Base-by-base conservation (phyloP, 306 rosid species). In the Sicyos edulis region DNA sequence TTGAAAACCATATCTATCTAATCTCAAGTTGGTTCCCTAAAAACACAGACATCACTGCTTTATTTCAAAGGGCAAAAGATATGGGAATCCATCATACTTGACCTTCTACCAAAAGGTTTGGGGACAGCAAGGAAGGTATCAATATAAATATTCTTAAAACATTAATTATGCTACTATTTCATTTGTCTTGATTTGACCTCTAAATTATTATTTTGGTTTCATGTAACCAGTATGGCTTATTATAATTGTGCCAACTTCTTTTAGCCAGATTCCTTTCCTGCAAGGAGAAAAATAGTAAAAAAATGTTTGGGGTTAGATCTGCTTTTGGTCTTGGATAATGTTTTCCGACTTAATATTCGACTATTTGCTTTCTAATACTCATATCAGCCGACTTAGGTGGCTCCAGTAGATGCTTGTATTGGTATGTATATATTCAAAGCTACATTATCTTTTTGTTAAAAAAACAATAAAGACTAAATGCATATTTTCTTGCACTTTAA, bases 51-150 rank as follows among this genome's bases (percentile, higher is more conserved):
- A 67, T 78, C 92, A 7, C 67, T 73, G 82, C 92, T 93, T 80
- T 82, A 93, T 85, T 93, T 93, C 85, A 93, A 86, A 83, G 99
- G 99, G 59, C 95, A 87, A 76, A 88, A 85, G 79, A 93, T 93
- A 74, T 93, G 97, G 97, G 88, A 91, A 81, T 96, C 99, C 76
- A 89, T 93, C 74, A 77, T 93, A 76, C 83, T n/a, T 4, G 96
- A 93, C 76, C 99, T 93, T 65, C 82, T 91, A 37, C 95, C 97
- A 34, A 86, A 85, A 80, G 99, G 99, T 57, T 72, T 91, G 80
- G 89, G 87, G 60, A 71, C 61, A 13, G 99, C 96, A 16, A 82
- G 58, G 4, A 89, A 90, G 96, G 97, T 92, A 85, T 29, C 8
- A 17, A 57, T 9, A 61, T 60, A 16, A 59, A 29, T 32, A 15